Base-by-base conservation (phyloP, 257 asterid species). In the Solanum habrochaites region DNA sequence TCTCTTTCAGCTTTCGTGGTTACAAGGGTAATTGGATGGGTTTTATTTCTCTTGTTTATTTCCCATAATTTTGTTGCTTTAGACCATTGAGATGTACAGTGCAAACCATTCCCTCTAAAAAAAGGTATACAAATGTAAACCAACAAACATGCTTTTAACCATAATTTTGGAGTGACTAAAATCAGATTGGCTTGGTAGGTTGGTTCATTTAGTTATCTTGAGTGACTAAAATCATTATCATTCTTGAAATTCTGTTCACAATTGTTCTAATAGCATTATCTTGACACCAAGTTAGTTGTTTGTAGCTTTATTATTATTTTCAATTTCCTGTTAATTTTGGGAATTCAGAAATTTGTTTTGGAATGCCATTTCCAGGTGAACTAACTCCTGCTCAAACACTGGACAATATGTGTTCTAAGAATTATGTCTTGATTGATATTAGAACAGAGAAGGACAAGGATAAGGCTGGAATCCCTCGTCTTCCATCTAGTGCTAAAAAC, bases 401-500 rank as follows among this genome's bases (percentile, higher is more conserved):
- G 93, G 98, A 97, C 91, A 86, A 92, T 85, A 93, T 96, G 94
- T 94, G 93, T 37, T 89, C 98, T 60, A 96, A 92, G 93, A 93
- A 94, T 87, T 96, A 96, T 88, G 40, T 94, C 49, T 87, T 97
- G 98, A 92, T 96, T 83, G 99, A 97, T 91, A 95, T 97, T 87
- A 95, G 99, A 90, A 90, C 99, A 58, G 98, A 94, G 90, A 96
- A 95, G 92, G 99, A 97, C 87, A 97, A 97, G 90, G 89, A 91
- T 92, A 97, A 93, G 90, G 90, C 94, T 47, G 99, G 99, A 27
- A 86, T 95, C 85, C 99, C 99, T 62, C 98, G 98, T 88, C 96
- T 96, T 91, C 99, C 99, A 45, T 91, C 96, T 64, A 89, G 87
- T 83, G 98, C 97, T 52, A 94, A 91, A 90, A 94, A 90, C 92